Base-by-base conservation (phyloP, 192 early-diverging fungal species). In the Linnemannia exigua region DNA sequence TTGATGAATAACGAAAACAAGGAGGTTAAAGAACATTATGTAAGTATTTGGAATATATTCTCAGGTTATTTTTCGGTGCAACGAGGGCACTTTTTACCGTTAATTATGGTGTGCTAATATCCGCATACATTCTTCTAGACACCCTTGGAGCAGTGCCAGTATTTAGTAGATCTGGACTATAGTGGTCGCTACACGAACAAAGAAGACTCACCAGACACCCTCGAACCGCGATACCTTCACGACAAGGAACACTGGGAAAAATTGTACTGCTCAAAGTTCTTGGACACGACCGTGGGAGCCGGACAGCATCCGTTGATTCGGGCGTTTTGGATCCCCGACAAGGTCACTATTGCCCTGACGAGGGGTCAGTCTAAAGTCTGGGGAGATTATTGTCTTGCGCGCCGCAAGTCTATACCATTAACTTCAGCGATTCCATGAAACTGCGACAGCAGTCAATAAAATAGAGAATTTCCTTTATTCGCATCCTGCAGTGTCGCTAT, bases 361-460 rank as follows among this genome's bases (percentile, higher is more conserved):
- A 72, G 81, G 50, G 89, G 90, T 7, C 72, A 89, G 66, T 70
- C 81, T 14, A 86, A 86, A 33, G 75, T 76, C 6, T 94, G 93
- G 93, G 92, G 92, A 19, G 89, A 92, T 37, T 94, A 94, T 70
- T 94, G 93, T 79, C 61, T 94, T 9, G 84, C 84, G 0, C 68
- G 84, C 31, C 77, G 84, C 19, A 86, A 80, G 35, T 68, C 81
- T 66, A 37, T 61, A 4, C n/a, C n/a, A 31, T 71, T 44, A 3
- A 6, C 41, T 9, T 44, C 41, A n/a, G n/a, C n/a, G n/a, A n/a
- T n/a, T n/a, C n/a, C n/a, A n/a, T n/a, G n/a, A n/a, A n/a, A n/a
- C n/a, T n/a, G n/a, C n/a, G n/a, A n/a, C n/a, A n/a, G n/a, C n/a
- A n/a, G n/a, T n/a, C n/a, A n/a, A n/a, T n/a, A n/a, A n/a, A n/a